Base-by-base conservation (phyloP, 2,329 filamentous ascomycete genomes). In the Fusarium sp. region DNA sequence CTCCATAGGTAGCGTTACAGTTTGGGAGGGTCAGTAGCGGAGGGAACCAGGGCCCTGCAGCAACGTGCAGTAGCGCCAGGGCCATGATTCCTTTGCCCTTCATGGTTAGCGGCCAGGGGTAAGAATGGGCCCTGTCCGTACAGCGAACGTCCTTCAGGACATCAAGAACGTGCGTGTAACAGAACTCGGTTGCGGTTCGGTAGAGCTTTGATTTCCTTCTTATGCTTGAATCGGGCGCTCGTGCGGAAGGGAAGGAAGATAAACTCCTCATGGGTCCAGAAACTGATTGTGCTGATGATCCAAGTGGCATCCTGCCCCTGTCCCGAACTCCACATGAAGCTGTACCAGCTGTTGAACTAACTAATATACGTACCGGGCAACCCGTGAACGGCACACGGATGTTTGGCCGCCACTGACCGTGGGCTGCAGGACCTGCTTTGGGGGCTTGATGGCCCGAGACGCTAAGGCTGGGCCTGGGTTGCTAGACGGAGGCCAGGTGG, bases 381-480 rank as follows among this genome's bases (percentile, higher is more conserved):
- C n/a, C n/a, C n/a, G n/a, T n/a, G n/a, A n/a, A n/a, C 56, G 49
- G 56, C 35, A 38, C 26, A 29, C 66, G 62, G 66, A 63, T 63
- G 66, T 50, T 66, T 69, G 62, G 62, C 66, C 66, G 66, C 66
- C 66, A 44, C 52, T 63, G 61, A 56, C 26, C 54, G 43, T 46
- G 48, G 26, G 39, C 54, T 65, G 60, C 42, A 65, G 42, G 47
- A 65, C 54, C 43, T 57, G 39, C 41, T 52, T 61, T 67, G 52
- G 24, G 31, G 63, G 67, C 63, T 63, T 68, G 55, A 33, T 33
- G 43, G 38, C 33, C 57, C 52, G 41, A 48, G 66, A 67, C 66
- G 53, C 66, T 67, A 69, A 57, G 63, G 48, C 48, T 67, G 43
- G 39, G 42, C 38, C 68, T 61, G 54, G 49, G 54, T 26, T 54